Evolutionary conservation across 768 basidiomycete genomes (phyloP).

Genomic region (Termitomyces sp.): DNA sequence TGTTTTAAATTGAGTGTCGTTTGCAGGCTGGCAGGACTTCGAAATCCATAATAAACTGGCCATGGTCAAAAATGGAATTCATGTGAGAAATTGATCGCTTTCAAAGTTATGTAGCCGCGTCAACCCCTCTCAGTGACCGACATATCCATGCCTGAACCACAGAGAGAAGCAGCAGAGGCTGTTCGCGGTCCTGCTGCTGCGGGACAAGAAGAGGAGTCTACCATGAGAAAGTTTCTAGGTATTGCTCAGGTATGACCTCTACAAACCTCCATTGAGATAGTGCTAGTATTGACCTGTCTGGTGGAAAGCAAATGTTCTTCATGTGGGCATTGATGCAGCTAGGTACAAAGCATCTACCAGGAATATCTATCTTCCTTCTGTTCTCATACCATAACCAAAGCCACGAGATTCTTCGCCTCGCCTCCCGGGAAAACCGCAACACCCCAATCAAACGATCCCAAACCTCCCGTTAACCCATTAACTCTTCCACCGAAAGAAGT

Average conservation of each 20-base stretch:
- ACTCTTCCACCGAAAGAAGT: constrained; percentile 50
- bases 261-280: background rate
- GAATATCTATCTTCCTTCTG: background rate
- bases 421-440: background rate
- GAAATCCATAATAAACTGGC: too few relatives aligned
- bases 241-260: constrained; percentile 21
- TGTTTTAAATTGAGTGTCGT: background rate
- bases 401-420: constrained; percentile 22
- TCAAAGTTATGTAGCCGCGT: too few relatives aligned
- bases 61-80: constrained; percentile 1
- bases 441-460: constrained; percentile 10
- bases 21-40: too few relatives aligned
- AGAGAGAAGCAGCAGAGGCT: constrained; percentile 11
- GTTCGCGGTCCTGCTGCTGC: constrained; percentile 5
- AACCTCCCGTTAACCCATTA: constrained; percentile 38
- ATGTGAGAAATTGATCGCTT: constrained; percentile 11
- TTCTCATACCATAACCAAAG: constrained; percentile 11
- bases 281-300: background rate
- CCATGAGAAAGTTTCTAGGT: constrained; percentile 13
- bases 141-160: constrained; percentile 15
- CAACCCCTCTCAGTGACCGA: background rate
- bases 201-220: constrained; percentile 13
- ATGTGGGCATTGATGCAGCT: constrained; percentile 64
- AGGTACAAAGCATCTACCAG: constrained; percentile 27
- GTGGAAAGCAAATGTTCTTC: constrained; percentile 58